Evolutionary conservation across 1,139 yeast species (phyloP).

Genomic region (Suhomyces bolitotheri): DNA sequence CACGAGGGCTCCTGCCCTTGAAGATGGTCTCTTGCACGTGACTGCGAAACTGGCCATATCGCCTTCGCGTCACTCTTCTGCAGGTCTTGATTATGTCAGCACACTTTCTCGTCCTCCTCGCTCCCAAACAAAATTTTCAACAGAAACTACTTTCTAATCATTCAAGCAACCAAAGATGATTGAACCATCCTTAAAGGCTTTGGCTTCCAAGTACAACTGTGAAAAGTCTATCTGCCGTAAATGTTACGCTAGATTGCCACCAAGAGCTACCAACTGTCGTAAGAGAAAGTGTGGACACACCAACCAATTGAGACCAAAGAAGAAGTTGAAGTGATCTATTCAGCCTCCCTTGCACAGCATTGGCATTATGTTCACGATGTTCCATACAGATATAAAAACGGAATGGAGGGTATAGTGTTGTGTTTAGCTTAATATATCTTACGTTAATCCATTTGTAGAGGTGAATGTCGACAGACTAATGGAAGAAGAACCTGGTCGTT

Average conservation of each 20-base stretch:
- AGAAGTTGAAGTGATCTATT: constrained; percentile 91
- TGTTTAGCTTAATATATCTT: constrained; percentile 15
- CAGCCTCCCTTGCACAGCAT: constrained; percentile 14
- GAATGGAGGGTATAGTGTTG: constrained; percentile 9
- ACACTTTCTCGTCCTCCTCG: constrained; percentile 4
- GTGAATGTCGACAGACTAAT: no score
- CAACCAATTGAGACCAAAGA: constrained; percentile 99
- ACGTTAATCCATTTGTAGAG: constrained; percentile 10
- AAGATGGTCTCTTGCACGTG: background rate
- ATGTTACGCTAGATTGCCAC: constrained; percentile 99
- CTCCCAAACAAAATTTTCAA: constrained; percentile 10
- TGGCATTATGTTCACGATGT: constrained; percentile 1
- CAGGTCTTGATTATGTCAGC: constrained; percentile 6
- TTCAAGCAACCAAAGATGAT: constrained; percentile 52
- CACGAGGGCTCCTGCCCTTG: constrained; percentile 5
- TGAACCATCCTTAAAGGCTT: constrained; percentile 98
- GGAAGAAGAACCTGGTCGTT: no score
- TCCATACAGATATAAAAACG: constrained; percentile 9
- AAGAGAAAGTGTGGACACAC: constrained; percentile 99
- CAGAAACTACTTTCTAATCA: constrained; percentile 8
- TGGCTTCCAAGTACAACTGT: constrained; percentile 99
- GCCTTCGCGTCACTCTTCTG: background rate
- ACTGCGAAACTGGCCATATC: background rate
- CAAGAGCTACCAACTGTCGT: constrained; percentile 99
- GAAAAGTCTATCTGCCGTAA: constrained; percentile 98